These are phyloP conservation scores for Saccharomycodes ludwigii DNA, from an alignment of 805 yeast genomes.

Conservation along the genomic window DNA sequence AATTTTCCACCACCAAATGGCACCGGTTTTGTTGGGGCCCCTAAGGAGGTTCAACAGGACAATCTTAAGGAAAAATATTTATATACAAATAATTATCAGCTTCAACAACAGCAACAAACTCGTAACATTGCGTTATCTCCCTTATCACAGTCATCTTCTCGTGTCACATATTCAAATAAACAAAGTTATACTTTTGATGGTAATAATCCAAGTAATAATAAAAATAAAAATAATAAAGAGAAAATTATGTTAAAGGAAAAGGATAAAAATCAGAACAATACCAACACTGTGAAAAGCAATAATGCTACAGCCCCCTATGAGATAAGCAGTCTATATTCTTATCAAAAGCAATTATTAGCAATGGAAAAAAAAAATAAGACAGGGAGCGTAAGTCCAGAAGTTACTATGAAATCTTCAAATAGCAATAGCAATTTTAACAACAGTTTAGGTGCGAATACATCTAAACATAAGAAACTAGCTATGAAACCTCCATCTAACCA, in stretches of 20 bases:
- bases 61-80: too few relatives aligned
- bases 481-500: not conserved
- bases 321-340: conserved; percentile 55
- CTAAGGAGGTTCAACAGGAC: too few relatives aligned
- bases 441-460: too few relatives aligned
- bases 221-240: not conserved
- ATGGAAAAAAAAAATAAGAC: conserved; percentile 68
- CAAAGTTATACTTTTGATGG: too few relatives aligned
- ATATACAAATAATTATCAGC: conserved; percentile 9
- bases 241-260: not conserved
- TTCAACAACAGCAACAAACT: conserved; percentile 9
- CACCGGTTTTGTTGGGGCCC: too few relatives aligned
- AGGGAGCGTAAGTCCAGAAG: too few relatives aligned
- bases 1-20: conserved; percentile 10
- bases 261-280: not conserved
- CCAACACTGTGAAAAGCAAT: not conserved
- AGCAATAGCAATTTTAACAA: too few relatives aligned
- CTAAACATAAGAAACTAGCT: too few relatives aligned
- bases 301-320: conserved; percentile 3
- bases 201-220: too few relatives aligned
- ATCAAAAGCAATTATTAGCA: conserved; percentile 66
- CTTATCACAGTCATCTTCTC: too few relatives aligned
- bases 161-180: too few relatives aligned
- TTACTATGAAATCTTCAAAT: too few relatives aligned
- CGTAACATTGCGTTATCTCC: conserved; percentile 5